Evolutionary conservation across 352 stramenopile genomes (phyloP).

Genomic region (Halophytophthora polymorphica): DNA sequence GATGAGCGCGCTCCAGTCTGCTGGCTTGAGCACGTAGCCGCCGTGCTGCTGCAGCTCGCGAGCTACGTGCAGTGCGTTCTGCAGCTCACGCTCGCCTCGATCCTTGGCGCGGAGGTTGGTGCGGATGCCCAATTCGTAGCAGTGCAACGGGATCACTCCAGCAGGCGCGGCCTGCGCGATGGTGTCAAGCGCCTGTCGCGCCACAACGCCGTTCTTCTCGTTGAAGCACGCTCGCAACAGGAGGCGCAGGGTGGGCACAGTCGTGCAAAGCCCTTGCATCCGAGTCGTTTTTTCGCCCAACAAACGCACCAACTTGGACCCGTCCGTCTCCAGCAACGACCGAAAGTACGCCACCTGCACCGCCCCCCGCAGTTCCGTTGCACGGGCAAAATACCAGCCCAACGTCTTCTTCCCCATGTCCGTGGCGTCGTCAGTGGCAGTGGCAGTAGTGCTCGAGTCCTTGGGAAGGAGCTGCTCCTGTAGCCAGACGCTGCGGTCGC

Average conservation of each 20-base stretch:
- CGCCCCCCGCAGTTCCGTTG: slow-evolving; percentile 13
- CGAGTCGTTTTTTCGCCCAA: slow-evolving; percentile 23
- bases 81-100: slow-evolving; percentile 20
- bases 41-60: slow-evolving; percentile 25
- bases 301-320: slow-evolving; percentile 25
- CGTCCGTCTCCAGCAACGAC: slow-evolving; percentile 22
- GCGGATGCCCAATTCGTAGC: slow-evolving; percentile 37
- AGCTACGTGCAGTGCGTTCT: slow-evolving; percentile 37
- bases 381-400: slow-evolving; percentile 9
- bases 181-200: slow-evolving; percentile 28
- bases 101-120: slow-evolving; percentile 29
- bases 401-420: too few species aligned
- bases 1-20: slow-evolving; percentile 43
- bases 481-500: slow-evolving; percentile 28
- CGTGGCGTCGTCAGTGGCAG: neutral
- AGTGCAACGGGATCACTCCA: slow-evolving; percentile 26
- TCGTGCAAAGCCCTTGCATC: slow-evolving; percentile 23
- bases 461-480: slow-evolving; percentile 25
- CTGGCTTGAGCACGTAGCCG: slow-evolving; percentile 41
- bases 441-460: neutral
- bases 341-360: slow-evolving; percentile 30
- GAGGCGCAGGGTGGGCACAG: slow-evolving; percentile 23
- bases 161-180: slow-evolving; percentile 20
- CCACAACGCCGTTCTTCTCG: slow-evolving; percentile 31
- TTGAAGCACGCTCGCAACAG: slow-evolving; percentile 27